phyloP scores from a whole-genome alignment of 768 basidiomycete genomes.

The Auriculariales sp. region DNA sequence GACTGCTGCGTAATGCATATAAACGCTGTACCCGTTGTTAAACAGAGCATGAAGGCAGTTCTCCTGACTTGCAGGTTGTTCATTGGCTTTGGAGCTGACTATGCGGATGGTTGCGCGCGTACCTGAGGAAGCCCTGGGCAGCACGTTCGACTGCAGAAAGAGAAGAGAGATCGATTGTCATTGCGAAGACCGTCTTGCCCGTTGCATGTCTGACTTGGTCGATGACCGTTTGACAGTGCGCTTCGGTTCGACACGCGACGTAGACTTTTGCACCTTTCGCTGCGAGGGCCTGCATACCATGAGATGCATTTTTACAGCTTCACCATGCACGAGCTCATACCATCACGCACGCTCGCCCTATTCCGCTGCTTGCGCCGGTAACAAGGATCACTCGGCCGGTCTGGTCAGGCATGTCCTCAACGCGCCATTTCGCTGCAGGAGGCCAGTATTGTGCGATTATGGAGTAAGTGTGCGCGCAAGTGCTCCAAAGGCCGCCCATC shows the following conservation, averaged over 20 bases:
- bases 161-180: neutral
- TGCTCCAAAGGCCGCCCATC: too few species aligned
- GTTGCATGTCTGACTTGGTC: neutral
- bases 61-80: slow-evolving; percentile 23
- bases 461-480: too few species aligned
- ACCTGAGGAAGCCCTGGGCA: neutral
- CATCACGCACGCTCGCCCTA: neutral
- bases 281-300: neutral
- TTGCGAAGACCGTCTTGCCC: neutral
- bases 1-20: neutral
- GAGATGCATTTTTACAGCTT: neutral
- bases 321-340: neutral
- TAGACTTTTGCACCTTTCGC: neutral
- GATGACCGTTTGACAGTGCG: neutral
- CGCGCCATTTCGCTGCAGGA: too few species aligned
- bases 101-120: neutral
- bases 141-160: neutral
- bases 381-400: neutral
- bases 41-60: slow-evolving; percentile 30
- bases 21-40: slow-evolving; percentile 31
- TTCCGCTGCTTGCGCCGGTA: neutral
- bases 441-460: too few species aligned
- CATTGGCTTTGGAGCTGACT: neutral
- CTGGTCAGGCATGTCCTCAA: too few species aligned
- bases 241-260: neutral